phyloP scores from a whole-genome alignment of 257 asterid species.

The Solanum clarkiae region DNA sequence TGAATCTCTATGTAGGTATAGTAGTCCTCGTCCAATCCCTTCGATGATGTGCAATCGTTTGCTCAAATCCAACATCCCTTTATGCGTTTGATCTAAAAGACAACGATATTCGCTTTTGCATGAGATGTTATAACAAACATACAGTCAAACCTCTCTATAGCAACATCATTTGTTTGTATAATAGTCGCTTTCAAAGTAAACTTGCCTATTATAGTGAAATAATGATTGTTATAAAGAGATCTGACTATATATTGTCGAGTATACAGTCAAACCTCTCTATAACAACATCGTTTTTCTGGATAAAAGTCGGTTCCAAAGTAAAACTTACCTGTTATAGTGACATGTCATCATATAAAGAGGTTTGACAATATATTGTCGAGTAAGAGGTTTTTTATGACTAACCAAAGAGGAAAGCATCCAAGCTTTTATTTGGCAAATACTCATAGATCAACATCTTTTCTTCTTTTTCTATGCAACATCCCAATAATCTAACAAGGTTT shows the following conservation, averaged over 20 bases:
- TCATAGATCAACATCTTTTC: constrained; percentile 11
- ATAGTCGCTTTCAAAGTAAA: neutral
- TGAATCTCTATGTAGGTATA: constrained; percentile 57
- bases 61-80: constrained; percentile 16
- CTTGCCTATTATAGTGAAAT: neutral
- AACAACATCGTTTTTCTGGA: neutral
- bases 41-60: constrained; percentile 20
- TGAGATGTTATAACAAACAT: neutral
- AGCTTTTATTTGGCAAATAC: constrained; percentile 30
- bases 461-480: constrained; percentile 40
- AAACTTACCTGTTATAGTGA: neutral
- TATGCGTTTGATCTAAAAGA: neutral
- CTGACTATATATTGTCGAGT: neutral
- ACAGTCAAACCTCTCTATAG: neutral
- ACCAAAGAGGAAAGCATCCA: constrained; percentile 39
- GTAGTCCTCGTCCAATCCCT: constrained; percentile 43
- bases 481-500: constrained; percentile 45
- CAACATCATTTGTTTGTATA: neutral
- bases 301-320: neutral
- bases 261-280: neutral
- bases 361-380: neutral
- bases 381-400: neutral
- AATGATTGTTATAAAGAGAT: neutral
- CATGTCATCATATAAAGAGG: neutral
- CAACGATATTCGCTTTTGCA: neutral